Conservation (phyloP, 2,329 filamentous ascomycete species). For the Fusarium gaditjirri region DNA sequence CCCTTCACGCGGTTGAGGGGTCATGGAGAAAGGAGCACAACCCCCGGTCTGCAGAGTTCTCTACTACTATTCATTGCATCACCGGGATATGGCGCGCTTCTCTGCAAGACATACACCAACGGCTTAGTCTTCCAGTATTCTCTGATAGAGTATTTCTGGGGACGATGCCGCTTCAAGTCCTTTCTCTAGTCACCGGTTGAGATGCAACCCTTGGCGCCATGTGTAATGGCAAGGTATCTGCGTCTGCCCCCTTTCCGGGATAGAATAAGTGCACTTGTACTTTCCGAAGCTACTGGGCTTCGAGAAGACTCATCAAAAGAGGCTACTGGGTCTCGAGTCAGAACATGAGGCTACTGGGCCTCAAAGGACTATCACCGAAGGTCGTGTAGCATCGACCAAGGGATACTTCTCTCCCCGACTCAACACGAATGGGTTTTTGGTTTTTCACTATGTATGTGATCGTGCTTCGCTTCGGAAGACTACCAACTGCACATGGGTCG, state of each 20-base stretch:
- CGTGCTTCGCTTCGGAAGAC: slow-evolving; percentile 34
- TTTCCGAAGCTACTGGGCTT: slow-evolving; percentile 32
- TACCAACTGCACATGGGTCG: slow-evolving; percentile 33
- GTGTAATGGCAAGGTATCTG: background rate
- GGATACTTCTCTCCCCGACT: slow-evolving; percentile 13
- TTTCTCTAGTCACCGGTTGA: slow-evolving; percentile 14
- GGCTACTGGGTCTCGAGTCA: slow-evolving; percentile 22
- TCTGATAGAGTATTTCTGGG: background rate
- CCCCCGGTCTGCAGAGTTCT: background rate
- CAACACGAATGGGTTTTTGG: slow-evolving; percentile 26
- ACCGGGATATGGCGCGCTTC: background rate
- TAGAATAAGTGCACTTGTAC: slow-evolving; percentile 17
- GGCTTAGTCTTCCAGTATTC: background rate
- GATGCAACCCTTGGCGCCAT: background rate
- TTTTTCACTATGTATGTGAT: slow-evolving; percentile 29
- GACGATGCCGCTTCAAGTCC: slow-evolving; percentile 8
- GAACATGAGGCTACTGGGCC: slow-evolving; percentile 23
- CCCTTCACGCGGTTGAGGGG: background rate
- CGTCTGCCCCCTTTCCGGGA: slow-evolving; percentile 7
- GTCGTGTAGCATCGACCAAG: slow-evolving; percentile 29
- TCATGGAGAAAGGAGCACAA: background rate
- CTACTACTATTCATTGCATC: background rate
- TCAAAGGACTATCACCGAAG: background rate
- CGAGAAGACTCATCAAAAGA: slow-evolving; percentile 26
- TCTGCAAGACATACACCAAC: slow-evolving; percentile 11